Evolutionary conservation across 208 protist species (phyloP).

Genomic region (Leishmania guyanensis): DNA sequence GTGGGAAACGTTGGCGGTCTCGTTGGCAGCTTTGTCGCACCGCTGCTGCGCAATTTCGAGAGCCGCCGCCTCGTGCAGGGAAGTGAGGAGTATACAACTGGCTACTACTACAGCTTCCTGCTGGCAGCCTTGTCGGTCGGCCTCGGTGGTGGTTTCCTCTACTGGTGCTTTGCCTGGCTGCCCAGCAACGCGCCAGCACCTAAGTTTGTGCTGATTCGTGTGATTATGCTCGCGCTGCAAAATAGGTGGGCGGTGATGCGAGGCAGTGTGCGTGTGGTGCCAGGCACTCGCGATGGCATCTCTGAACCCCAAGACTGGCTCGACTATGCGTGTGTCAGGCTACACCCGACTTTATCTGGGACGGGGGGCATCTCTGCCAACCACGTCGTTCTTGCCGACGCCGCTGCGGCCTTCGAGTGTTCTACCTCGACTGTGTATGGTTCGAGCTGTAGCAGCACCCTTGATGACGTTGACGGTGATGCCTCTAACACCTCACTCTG

Average conservation of each 20-base stretch:
- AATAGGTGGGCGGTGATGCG: conserved; percentile 20
- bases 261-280: not conserved
- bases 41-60: conserved; percentile 56
- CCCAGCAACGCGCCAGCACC: conserved; percentile 41
- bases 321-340: conserved; percentile 18
- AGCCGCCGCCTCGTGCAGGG: conserved; percentile 25
- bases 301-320: conserved; percentile 15
- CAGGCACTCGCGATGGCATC: not conserved
- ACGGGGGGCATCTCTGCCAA: not conserved
- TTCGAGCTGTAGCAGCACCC: not conserved
- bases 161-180: conserved; percentile 28
- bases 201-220: conserved; percentile 53
- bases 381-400: not conserved
- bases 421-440: not conserved
- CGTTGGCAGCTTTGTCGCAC: conserved; percentile 55
- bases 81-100: conserved; percentile 42
- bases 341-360: not conserved
- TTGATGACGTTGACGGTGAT: not conserved
- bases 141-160: conserved; percentile 37
- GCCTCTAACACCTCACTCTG: not conserved
- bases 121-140: conserved; percentile 42
- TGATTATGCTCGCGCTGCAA: conserved; percentile 33
- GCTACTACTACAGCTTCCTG: conserved; percentile 72
- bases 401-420: not conserved
- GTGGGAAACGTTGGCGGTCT: conserved; percentile 58